Conservation (phyloP, 345 rosid genomes). For the Pugionium dolabratum region DNA sequence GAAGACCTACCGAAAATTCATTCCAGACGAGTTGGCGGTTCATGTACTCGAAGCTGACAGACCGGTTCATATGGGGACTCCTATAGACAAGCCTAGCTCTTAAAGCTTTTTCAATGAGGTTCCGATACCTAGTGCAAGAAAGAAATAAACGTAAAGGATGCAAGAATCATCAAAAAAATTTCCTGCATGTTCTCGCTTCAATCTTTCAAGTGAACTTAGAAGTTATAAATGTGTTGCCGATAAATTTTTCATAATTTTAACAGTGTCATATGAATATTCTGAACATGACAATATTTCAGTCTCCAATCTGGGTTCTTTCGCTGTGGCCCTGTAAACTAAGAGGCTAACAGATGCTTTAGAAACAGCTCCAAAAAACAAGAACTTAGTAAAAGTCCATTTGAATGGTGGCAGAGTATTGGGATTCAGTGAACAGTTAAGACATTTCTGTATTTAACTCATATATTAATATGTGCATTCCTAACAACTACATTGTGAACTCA, state of each 20-base stretch:
- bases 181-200: background rate
- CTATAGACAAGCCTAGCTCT: slow-evolving; percentile 93
- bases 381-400: background rate
- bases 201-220: slow-evolving; percentile 1
- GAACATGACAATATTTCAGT: background rate
- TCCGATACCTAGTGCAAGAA: slow-evolving; percentile 68
- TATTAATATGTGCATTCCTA: slow-evolving; percentile 4
- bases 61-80: slow-evolving; percentile 89
- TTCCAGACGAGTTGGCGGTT: slow-evolving; percentile 98
- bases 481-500: background rate
- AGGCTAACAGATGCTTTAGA: background rate
- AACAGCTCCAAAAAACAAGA: background rate
- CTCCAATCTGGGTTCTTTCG: background rate
- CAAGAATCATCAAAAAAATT: slow-evolving; percentile 22
- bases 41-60: slow-evolving; percentile 99
- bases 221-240: slow-evolving; percentile 2
- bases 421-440: background rate
- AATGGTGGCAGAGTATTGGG: slow-evolving; percentile 2
- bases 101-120: slow-evolving; percentile 84
- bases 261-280: background rate
- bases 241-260: background rate
- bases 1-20: slow-evolving; percentile 82
- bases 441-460: background rate
- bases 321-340: background rate
- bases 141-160: slow-evolving; percentile 2